Evolutionary conservation across 2,329 filamentous ascomycete species (phyloP), one percentile per base, ranked within the genome.

Genomic region (Arthroderma sp.): DNA sequence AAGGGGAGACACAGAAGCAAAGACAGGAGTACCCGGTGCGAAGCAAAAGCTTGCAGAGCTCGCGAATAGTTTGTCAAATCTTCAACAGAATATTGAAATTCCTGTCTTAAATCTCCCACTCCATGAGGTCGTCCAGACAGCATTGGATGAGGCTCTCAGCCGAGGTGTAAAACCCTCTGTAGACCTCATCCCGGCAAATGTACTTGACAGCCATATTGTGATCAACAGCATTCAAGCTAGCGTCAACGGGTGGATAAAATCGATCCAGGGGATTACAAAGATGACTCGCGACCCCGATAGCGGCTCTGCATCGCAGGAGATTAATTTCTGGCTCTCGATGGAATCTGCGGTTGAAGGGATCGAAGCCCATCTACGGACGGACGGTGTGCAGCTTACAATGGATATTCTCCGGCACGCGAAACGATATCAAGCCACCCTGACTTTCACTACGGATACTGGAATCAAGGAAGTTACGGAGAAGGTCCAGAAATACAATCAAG

Each of bases 321-420:
- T 98, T 63, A 95, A 95, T 63, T 98, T 98, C 60, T 99, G 91
- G 91, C 65, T 98, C 42, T 93, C 87, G 1, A 94, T 98, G 84
- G 93, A 98, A 64, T 83, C 82, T 10, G 85, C 88, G 4, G 67
- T 99, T 51, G 88, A 95, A 61, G 83, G 83, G 29, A 94, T 99
- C 48, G 89, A 95, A 61, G 77, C 74, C 36, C 89, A 96, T 62
- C 74, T 98, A 46, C 75, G 81, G 50, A 87, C 88, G 52, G 85
- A 94, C 45, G 91, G 91, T 29, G 89, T 98, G 15, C 74, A 79
- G 54, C 67, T 99, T 56, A 96, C 93, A 0, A 75, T 99, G 61
- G 89, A 95, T 55, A 89, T 98, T 49, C 73, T 99, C 50, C 89
- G 93, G 64, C 85, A 95, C 61, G 93, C 89, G 41, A 99, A 98